Base-by-base conservation (phyloP, 2,329 filamentous ascomycete genomes). In the Aspergillus alliaceus region DNA sequence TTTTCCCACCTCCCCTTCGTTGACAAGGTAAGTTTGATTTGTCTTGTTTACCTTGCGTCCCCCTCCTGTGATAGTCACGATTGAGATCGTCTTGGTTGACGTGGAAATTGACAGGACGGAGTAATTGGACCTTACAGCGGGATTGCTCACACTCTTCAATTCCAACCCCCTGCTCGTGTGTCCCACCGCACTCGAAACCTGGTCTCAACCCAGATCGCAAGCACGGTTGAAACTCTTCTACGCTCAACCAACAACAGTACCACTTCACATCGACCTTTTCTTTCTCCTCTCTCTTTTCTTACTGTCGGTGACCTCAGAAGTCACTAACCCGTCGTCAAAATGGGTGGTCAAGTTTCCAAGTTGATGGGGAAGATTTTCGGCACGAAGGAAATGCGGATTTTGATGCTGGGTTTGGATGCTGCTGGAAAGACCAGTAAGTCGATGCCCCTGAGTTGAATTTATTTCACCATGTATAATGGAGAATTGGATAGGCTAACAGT, bases 291-390 rank as follows among this genome's bases (percentile, higher is more conserved):
- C 12, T 44, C 6, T 44, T 64, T 59, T 59, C 55, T 57, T 64
- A 52, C 14, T 27, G 8, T 40, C 46, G 29, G 51, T 57, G 44
- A 54, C 52, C 47, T 50, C 56, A 56, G 46, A 40, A 55, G 57
- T 63, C 63, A 55, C 54, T 51, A 56, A 48, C 52, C 53, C 56
- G 15, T 54, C 57, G 62, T 65, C 69, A 89, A 75, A 67, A 98
- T 98, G 93, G 93, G 93, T 80, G 90, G 89, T 72, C 89, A 91
- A 79, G 84, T 97, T 77, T 96, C 91, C 70, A 96, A 96, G 82
- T 88, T 97, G 81, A 93, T 97, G 88, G 90, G 91, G 79, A 96
- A 96, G 87, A 91, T 98, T 83, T 98, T 96, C 83, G 93, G 93
- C 79, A 96, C 93, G 67, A 96, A 96, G 84, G 93, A 98, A 82